Evolutionary conservation across 2,329 filamentous ascomycete genomes (phyloP).

Genomic region (Exophiala alcalophila): DNA sequence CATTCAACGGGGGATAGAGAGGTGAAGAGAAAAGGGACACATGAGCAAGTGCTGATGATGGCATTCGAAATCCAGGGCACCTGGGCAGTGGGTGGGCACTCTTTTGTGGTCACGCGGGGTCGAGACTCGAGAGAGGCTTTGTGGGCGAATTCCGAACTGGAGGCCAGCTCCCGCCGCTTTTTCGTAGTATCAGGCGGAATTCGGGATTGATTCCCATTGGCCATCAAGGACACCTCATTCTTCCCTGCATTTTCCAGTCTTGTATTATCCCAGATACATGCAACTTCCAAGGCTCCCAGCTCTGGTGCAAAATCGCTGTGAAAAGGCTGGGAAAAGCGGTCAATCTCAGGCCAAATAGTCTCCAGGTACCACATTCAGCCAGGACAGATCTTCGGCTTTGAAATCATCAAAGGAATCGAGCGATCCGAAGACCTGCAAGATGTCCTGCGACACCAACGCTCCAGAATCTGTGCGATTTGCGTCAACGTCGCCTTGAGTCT

Average conservation of each 20-base stretch:
- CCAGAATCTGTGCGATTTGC: background rate
- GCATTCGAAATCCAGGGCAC: no score
- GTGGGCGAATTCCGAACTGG: no score
- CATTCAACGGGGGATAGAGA: no score
- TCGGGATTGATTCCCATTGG: background rate
- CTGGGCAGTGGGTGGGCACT: no score
- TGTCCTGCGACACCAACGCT: constrained; percentile 4
- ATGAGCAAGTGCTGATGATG: no score
- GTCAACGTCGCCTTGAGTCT: background rate
- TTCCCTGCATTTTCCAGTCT: no score
- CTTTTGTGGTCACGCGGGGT: no score
- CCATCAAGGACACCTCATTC: background rate
- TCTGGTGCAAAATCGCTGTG: background rate
- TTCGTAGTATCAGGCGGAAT: no score
- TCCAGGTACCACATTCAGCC: constrained; percentile 12
- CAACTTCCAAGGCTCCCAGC: background rate
- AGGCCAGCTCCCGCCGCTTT: no score
- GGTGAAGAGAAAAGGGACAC: background rate
- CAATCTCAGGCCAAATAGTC: background rate
- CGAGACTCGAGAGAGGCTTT: no score
- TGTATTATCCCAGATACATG: no score
- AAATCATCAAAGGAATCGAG: constrained; percentile 6
- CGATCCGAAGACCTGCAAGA: constrained; percentile 6
- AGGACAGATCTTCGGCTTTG: constrained; percentile 10
- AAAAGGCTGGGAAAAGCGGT: background rate